These are phyloP conservation scores for Cafeteria roenbergensis DNA, from an alignment of 108 stramenopile species.

Conservation along the genomic window DNA sequence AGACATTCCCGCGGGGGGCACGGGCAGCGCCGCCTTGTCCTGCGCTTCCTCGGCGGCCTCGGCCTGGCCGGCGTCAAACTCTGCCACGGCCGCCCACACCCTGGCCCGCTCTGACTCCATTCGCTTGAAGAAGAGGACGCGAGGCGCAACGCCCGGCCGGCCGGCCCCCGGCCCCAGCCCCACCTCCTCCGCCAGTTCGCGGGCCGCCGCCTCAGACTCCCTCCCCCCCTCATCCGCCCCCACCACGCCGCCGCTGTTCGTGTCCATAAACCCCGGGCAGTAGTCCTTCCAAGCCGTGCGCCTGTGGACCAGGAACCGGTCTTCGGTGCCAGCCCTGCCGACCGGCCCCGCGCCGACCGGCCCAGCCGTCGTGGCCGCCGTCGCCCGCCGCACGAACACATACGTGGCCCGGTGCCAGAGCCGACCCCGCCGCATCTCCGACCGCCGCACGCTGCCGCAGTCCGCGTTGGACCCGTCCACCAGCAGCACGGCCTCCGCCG, in stretches of 20 bases:
- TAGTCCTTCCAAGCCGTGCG: constrained; percentile 21
- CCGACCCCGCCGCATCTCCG: constrained; percentile 7
- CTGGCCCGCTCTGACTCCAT: no score
- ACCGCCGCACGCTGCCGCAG: background rate
- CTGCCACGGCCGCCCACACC: no score
- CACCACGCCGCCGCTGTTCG: constrained; percentile 22
- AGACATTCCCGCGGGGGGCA: no score
- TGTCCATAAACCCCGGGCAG: constrained; percentile 21
- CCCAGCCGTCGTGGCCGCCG: no score
- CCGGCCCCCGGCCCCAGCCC: constrained; percentile 6
- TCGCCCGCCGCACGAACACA: constrained; percentile 10
- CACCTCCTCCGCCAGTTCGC: constrained; percentile 27
- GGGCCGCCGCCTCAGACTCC: background rate
- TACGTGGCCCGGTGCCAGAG: constrained; percentile 28
- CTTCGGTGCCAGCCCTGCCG: no score
- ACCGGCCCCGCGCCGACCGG: no score
- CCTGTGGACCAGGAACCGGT: constrained; percentile 20
- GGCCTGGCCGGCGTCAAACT: no score
- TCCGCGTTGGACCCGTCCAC: background rate
- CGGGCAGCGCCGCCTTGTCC: no score
- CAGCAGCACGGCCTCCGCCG: background rate
- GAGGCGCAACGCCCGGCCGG: no score
- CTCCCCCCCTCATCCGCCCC: constrained; percentile 10
- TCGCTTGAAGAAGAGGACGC: no score
- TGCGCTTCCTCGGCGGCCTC: no score